These are phyloP conservation scores for Senna tora DNA, from an alignment of 306 rosid genomes.

Conservation along the genomic window DNA sequence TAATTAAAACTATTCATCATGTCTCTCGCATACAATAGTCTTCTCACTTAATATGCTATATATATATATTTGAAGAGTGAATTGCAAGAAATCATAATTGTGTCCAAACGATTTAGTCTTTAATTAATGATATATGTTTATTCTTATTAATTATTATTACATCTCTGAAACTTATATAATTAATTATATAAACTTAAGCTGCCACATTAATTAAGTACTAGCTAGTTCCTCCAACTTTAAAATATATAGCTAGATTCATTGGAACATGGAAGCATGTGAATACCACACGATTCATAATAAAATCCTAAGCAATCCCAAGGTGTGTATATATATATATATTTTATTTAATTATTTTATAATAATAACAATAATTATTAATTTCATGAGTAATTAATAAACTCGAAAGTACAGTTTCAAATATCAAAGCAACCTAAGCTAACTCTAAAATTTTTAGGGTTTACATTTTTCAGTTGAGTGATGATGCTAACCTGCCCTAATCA, in stretches of 20 bases:
- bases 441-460: no score
- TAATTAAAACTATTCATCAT: no score
- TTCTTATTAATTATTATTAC: slow-evolving; percentile 19
- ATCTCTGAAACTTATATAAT: slow-evolving; percentile 30
- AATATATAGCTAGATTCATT: slow-evolving; percentile 39
- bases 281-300: slow-evolving; percentile 34
- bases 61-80: slow-evolving; percentile 52
- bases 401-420: slow-evolving; percentile 7
- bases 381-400: slow-evolving; percentile 6
- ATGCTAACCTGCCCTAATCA: slow-evolving; percentile 31
- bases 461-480: not conserved
- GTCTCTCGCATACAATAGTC: no score
- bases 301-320: slow-evolving; percentile 40
- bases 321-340: no score
- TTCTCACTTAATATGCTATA: no score
- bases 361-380: not conserved
- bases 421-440: slow-evolving; percentile 4
- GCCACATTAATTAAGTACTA: no score
- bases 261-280: slow-evolving; percentile 72
- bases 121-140: slow-evolving; percentile 27
- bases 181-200: no score
- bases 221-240: slow-evolving; percentile 34
- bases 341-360: no score
- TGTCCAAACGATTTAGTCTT: slow-evolving; percentile 53
- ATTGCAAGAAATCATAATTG: slow-evolving; percentile 64